A percentile compares a stretch with the other conserved stretches of the same genome.
phyloP scores from a whole-genome alignment of 306 rosid species.

The Arachis stenosperma region DNA sequence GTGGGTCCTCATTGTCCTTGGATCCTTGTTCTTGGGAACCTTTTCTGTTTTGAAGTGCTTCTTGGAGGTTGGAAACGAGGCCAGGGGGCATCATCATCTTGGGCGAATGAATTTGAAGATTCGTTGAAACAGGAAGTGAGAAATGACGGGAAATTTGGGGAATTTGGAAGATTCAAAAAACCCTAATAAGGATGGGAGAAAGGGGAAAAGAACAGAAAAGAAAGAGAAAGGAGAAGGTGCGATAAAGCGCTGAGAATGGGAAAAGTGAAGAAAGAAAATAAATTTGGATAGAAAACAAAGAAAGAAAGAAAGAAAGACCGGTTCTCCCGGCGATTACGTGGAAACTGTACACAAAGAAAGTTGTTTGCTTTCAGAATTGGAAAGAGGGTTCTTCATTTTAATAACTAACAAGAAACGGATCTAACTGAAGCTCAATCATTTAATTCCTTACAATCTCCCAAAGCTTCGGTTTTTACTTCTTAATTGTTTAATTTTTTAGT shows the following conservation, averaged over 20 bases:
- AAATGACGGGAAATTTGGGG: background rate
- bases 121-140: background rate
- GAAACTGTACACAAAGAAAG: conserved; percentile 30
- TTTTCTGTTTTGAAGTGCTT: conserved; percentile 62
- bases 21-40: conserved; percentile 36
- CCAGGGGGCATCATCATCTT: conserved; percentile 82
- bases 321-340: conserved; percentile 79
- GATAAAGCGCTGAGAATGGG: conserved; percentile 42
- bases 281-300: background rate
- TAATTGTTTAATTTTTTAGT: too few species aligned
- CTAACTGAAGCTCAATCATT: too few species aligned
- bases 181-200: conserved; percentile 50
- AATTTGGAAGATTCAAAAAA: conserved; percentile 56
- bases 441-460: too few species aligned
- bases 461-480: too few species aligned
- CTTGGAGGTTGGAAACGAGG: conserved; percentile 88
- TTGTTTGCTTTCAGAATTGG: background rate
- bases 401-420: too few species aligned
- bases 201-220: background rate
- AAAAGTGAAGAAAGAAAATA: background rate
- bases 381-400: background rate
- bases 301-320: conserved; percentile 58
- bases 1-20: conserved; percentile 45
- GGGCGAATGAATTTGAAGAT: conserved; percentile 27
- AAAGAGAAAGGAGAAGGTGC: background rate